These are phyloP conservation scores for Zizania palustris DNA, from an alignment of 202 grass and related monocot species.

Conservation along the genomic window DNA sequence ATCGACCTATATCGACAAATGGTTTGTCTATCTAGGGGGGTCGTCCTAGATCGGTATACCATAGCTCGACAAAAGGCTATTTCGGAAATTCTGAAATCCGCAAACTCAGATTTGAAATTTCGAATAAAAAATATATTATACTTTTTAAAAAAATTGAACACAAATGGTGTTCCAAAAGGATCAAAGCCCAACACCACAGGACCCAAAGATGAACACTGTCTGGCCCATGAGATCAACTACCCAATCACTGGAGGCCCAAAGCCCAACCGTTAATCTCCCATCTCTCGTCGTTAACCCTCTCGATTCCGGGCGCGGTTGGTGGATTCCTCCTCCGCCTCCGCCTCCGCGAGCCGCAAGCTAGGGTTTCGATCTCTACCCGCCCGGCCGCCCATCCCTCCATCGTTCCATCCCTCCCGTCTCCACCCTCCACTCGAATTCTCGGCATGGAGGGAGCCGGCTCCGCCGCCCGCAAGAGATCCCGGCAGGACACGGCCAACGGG, in stretches of 20 bases:
- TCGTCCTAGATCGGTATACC: too few species aligned
- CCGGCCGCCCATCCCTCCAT: background rate
- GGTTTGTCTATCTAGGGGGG: too few species aligned
- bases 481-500: conserved; percentile 55
- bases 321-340: background rate
- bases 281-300: conserved; percentile 4
- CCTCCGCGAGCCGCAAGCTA: conserved; percentile 24
- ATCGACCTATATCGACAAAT: too few species aligned
- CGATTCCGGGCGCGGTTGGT: background rate
- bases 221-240: background rate
- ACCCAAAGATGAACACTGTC: background rate
- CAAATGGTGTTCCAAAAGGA: background rate
- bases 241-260: background rate
- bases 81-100: too few species aligned
- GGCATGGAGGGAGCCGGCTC: conserved; percentile 55
- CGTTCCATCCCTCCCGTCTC: background rate
- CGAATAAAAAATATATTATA: too few species aligned
- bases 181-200: background rate
- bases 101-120: too few species aligned
- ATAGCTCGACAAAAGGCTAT: too few species aligned
- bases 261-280: conserved; percentile 11
- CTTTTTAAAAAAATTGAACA: too few species aligned
- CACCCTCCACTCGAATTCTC: conserved; percentile 6
- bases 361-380: conserved; percentile 42
- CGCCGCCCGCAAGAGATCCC: conserved; percentile 57